phyloP scores from a whole-genome alignment of 805 yeast species.

The Diddensiella transvaalensis region DNA sequence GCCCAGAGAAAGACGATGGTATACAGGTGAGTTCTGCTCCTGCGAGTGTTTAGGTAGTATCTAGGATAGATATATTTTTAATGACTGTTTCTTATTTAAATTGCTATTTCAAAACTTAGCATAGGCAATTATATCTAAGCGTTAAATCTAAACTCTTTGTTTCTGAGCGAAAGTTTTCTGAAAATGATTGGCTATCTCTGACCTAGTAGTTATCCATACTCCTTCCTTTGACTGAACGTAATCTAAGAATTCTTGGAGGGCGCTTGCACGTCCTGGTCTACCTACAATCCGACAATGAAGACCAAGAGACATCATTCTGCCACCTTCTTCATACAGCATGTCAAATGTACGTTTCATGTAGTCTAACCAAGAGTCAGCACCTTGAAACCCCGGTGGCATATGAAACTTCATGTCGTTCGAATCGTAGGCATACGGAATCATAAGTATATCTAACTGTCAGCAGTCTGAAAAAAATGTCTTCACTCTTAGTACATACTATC shows the following conservation, averaged over 20 bases:
- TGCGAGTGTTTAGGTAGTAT: background rate
- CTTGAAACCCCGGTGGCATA: constrained; percentile 29
- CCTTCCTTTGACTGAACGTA: constrained; percentile 35
- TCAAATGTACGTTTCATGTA: constrained; percentile 39
- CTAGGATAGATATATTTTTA: background rate
- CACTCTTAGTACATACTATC: too few species aligned
- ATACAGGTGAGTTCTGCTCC: background rate
- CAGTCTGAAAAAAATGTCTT: background rate
- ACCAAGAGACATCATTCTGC: constrained; percentile 38
- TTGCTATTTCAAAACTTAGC: too few species aligned
- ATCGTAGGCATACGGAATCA: constrained; percentile 35
- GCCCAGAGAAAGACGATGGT: background rate
- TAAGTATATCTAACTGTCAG: constrained; percentile 20
- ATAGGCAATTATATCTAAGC: too few species aligned
- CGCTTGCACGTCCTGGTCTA: constrained; percentile 38
- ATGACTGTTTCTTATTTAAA: too few species aligned
- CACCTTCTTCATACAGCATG: constrained; percentile 37
- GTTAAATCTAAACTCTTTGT: too few species aligned
- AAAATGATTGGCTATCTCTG: constrained; percentile 34
- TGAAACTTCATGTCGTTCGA: constrained; percentile 33
- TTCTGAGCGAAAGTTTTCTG: background rate
- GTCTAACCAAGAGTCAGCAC: constrained; percentile 28
- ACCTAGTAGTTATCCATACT: constrained; percentile 39
- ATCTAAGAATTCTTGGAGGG: constrained; percentile 36
- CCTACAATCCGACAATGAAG: constrained; percentile 38